phyloP scores from a whole-genome alignment of 192 early-diverging fungal genomes.

The Coemansia sp. region DNA sequence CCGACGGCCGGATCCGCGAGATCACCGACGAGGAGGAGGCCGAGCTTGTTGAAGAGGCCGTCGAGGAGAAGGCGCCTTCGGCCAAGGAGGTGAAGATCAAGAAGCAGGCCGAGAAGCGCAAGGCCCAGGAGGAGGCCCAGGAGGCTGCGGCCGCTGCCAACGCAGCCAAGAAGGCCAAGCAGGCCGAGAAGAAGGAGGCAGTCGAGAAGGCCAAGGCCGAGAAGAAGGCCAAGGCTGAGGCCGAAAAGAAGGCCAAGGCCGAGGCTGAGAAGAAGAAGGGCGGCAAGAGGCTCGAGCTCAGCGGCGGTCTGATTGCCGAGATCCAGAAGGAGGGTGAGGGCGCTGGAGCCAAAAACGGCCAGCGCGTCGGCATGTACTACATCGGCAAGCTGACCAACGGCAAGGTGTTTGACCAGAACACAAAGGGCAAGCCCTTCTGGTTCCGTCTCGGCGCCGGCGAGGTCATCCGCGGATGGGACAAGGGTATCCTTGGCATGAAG shows the following conservation, averaged over 20 bases:
- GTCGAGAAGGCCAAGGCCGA: constrained; percentile 21
- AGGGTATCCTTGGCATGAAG: constrained; percentile 85
- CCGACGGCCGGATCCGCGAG: constrained; percentile 44
- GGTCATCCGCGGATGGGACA: constrained; percentile 97
- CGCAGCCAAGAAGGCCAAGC: constrained; percentile 33
- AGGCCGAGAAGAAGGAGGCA: constrained; percentile 28
- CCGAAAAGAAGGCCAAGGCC: constrained; percentile 45
- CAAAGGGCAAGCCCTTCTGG: constrained; percentile 81
- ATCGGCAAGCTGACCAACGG: constrained; percentile 89
- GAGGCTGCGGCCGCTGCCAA: constrained; percentile 3
- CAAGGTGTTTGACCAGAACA: constrained; percentile 96
- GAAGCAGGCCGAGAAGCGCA: constrained; percentile 43
- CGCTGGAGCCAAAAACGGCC: constrained; percentile 61
- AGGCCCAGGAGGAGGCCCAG: constrained; percentile 13
- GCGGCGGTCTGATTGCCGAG: constrained; percentile 77
- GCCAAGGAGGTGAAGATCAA: constrained; percentile 51
- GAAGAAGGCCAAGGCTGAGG: constrained; percentile 27
- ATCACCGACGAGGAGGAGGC: constrained; percentile 39
- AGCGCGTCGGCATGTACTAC: constrained; percentile 78
- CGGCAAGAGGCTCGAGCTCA: constrained; percentile 46
- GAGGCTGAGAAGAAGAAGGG: constrained; percentile 32
- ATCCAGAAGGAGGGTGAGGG: constrained; percentile 68
- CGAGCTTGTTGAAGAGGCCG: constrained; percentile 39
- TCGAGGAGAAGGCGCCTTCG: constrained; percentile 5
- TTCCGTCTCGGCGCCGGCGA: constrained; percentile 85